Base-by-base conservation (phyloP, 2,329 filamentous ascomycete genomes). In the Geosmithia morbida region DNA sequence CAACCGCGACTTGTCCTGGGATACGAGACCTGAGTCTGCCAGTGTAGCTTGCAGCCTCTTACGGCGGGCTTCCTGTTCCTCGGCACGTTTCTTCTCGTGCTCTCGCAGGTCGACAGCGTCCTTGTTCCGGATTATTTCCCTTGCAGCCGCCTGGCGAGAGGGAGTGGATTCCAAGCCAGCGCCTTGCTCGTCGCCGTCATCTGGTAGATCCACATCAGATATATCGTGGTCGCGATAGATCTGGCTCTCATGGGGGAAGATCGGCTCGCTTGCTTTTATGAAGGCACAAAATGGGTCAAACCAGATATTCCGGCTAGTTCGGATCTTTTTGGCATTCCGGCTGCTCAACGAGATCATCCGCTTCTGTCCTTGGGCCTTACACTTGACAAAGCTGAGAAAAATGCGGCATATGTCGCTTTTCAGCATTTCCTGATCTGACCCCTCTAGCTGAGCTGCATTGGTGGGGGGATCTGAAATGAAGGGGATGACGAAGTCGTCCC, bases 11-110 rank as follows among this genome's bases (percentile, higher is more conserved):
- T 68, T 65, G 56, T 74, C 66, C 58, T 60, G 70, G 51, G 59
- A 61, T 51, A 63, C 68, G 50, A 54, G 62, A 44, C 58, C 71
- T 49, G 61, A 68, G 52, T 55, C 60, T 52, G 62, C 74, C 51
- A 74, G 63, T 51, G 60, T 68, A 53, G 61, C 62, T 53, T 65
- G 71, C 37, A 74, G 66, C 49, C 66, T 70, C 53, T 60, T 57
- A 29, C 67, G 65, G 22, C 80, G 76, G 51, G 64, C 59, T 46
- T 77, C 70, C 56, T 81, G 75, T 48, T 75, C 69, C 48, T 69
- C 61, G 4, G 71, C 59, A 47, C 77, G 73, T n/a, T 64, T 61
- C 47, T 67, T 65, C 46, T 81, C 79, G 47, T 64, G 69, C 45
- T 75, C 67, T 53, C 83, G 74, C 30, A 77, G 65, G 41, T 72